A percentile compares a stretch with the other conserved stretches of the same genome.
phyloP scores from a whole-genome alignment of 805 yeast genomes.

The Nakazawaea wyomingensis region DNA sequence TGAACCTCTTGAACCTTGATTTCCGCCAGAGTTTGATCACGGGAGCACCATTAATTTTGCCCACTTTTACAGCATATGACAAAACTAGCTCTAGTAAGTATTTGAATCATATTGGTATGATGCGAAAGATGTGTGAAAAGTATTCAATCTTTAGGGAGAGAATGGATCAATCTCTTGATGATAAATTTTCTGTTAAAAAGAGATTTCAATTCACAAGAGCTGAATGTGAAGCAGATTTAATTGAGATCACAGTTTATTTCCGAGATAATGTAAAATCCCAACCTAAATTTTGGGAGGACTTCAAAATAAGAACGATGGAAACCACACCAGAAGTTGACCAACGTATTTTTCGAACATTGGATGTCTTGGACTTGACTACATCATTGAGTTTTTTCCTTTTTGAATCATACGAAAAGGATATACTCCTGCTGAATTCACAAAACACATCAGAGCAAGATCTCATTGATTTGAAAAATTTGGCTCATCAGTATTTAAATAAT shows the following conservation, averaged over 20 bases:
- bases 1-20: conserved; percentile 7
- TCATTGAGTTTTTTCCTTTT: conserved; percentile 6
- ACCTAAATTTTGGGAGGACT: conserved; percentile 8
- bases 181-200: background rate
- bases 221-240: conserved; percentile 3
- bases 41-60: conserved; percentile 6
- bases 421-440: no score
- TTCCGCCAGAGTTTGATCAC: background rate
- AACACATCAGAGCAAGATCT: background rate
- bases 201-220: background rate
- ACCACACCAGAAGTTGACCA: conserved; percentile 2
- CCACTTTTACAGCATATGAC: conserved; percentile 5
- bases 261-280: background rate
- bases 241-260: conserved; percentile 1
- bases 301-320: conserved; percentile 1
- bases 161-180: background rate
- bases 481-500: conserved; percentile 6
- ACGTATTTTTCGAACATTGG: conserved; percentile 6
- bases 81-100: background rate
- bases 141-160: conserved; percentile 1
- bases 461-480: conserved; percentile 2
- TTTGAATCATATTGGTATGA: conserved; percentile 8
- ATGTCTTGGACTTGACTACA: conserved; percentile 5
- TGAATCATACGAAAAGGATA: conserved; percentile 2
- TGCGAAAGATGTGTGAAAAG: conserved; percentile 4